A percentile compares a stretch with the other conserved stretches of the same genome.
Conservation (phyloP, 2,329 filamentous ascomycete species). For the Pyrenophora tritici-repentis region DNA sequence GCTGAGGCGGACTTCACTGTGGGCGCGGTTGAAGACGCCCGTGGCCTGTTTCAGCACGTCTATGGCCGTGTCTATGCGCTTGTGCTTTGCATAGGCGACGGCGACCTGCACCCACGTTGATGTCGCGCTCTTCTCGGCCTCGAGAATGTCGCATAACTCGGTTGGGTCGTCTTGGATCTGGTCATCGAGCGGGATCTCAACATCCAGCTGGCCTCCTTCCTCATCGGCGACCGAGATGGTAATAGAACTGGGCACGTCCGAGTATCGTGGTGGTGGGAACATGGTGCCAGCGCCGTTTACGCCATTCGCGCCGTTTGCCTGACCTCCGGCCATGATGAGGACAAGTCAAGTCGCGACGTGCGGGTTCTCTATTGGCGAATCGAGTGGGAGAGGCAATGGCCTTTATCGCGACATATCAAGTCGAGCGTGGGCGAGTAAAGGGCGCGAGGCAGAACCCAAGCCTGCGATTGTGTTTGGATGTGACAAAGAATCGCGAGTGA, state of each 20-base stretch:
- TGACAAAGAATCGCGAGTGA: conserved; percentile 21
- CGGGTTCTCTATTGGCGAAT: conserved; percentile 2
- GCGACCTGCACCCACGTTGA: conserved; percentile 99
- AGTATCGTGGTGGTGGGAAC: conserved; percentile 57
- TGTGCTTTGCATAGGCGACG: conserved; percentile 93
- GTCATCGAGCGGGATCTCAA: conserved; percentile 91
- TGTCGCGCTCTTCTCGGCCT: conserved; percentile 89
- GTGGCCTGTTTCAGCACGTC: conserved; percentile 74
- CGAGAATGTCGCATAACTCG: conserved; percentile 90
- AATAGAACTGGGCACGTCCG: conserved; percentile 66
- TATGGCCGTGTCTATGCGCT: conserved; percentile 83
- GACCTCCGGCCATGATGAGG: conserved; percentile 56
- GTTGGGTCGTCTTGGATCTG: conserved; percentile 85
- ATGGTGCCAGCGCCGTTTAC: conserved; percentile 51
- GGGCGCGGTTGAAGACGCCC: conserved; percentile 69
- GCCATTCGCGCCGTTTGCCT: conserved; percentile 56
- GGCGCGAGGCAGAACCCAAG: conserved; percentile 23
- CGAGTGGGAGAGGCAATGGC: conserved; percentile 1
- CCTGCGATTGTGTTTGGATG: conserved; percentile 20
- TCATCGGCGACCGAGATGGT: conserved; percentile 67
- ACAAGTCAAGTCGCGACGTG: conserved; percentile 13
- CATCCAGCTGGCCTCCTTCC: conserved; percentile 69
- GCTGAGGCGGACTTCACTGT: conserved; percentile 80
- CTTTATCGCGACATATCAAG: conserved; percentile 32
- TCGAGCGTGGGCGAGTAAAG: conserved; percentile 1